phyloP scores from a whole-genome alignment of 768 basidiomycete genomes.

The Russula sp. region DNA sequence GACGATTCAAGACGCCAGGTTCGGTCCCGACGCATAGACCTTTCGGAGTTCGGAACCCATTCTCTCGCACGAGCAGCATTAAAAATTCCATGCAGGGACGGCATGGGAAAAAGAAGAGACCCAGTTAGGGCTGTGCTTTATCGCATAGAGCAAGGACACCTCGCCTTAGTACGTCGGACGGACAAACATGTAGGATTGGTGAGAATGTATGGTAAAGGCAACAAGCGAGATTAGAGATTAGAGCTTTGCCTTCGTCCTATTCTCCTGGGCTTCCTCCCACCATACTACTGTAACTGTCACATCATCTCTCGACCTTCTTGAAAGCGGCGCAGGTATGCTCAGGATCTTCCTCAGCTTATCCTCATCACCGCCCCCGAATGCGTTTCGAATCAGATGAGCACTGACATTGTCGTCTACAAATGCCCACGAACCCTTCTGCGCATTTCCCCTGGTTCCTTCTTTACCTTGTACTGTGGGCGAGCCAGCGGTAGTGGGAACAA shows the following conservation, averaged over 20 bases:
- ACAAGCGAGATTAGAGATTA: constrained; percentile 41
- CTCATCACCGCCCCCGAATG: constrained; percentile 82
- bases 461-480: constrained; percentile 63
- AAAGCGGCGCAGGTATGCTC: constrained; percentile 80
- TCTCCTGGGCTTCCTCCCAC: constrained; percentile 71
- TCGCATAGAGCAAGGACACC: constrained; percentile 9
- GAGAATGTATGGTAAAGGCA: constrained; percentile 21
- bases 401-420: constrained; percentile 78
- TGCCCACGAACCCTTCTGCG: constrained; percentile 57
- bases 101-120: constrained; percentile 36
- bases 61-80: constrained; percentile 36
- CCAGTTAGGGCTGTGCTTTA: constrained; percentile 34
- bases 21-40: constrained; percentile 2
- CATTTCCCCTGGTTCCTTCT: constrained; percentile 40
- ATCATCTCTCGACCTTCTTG: constrained; percentile 79
- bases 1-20: constrained; percentile 6
- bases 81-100: constrained; percentile 39
- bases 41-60: constrained; percentile 37
- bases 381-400: constrained; percentile 85
- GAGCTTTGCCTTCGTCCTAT: constrained; percentile 50
- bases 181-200: constrained; percentile 18
- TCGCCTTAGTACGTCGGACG: constrained; percentile 13
- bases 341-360: constrained; percentile 54
- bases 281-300: constrained; percentile 81
- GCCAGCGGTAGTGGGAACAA: constrained; percentile 57